Percentiles rank a stretch among this genome's conserved stretches.
These are phyloP conservation scores for Ephemerocybe angulata DNA, from an alignment of 768 basidiomycete genomes.

Conservation along the genomic window DNA sequence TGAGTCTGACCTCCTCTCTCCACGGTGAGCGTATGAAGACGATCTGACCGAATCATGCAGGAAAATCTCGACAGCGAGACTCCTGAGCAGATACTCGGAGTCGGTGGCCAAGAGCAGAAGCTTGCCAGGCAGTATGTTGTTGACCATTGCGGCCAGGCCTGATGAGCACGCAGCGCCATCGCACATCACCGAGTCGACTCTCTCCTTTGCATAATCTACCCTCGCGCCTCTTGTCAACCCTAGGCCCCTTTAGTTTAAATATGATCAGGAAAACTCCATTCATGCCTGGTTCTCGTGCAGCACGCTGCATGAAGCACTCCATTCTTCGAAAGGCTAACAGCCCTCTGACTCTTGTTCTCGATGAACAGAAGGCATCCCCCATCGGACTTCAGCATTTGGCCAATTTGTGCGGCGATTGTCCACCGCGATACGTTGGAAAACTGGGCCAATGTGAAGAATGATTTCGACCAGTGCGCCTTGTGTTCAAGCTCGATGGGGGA, in stretches of 20 bases:
- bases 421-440: no score
- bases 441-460: no score
- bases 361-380: background rate
- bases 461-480: no score
- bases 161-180: slow-evolving; percentile 4
- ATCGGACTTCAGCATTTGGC: background rate
- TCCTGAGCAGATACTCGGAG: slow-evolving; percentile 88
- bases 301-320: slow-evolving; percentile 1
- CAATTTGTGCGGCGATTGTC: background rate
- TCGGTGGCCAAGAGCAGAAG: slow-evolving; percentile 87
- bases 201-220: slow-evolving; percentile 21
- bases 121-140: slow-evolving; percentile 73
- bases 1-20: slow-evolving; percentile 36
- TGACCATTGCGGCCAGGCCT: slow-evolving; percentile 64
- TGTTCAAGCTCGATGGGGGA: no score
- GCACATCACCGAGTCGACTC: slow-evolving; percentile 1
- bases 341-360: slow-evolving; percentile 2
- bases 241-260: slow-evolving; percentile 5
- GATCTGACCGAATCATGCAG: slow-evolving; percentile 35
- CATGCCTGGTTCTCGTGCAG: background rate
- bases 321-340: slow-evolving; percentile 6
- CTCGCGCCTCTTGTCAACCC: background rate
- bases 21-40: background rate
- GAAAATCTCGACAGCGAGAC: slow-evolving; percentile 78
- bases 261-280: background rate